A percentile compares a stretch with the other conserved stretches of the same genome.
Conservation (phyloP, 495 filamentous ascomycete genomes). For the Hypomontagnella monticulosa region DNA sequence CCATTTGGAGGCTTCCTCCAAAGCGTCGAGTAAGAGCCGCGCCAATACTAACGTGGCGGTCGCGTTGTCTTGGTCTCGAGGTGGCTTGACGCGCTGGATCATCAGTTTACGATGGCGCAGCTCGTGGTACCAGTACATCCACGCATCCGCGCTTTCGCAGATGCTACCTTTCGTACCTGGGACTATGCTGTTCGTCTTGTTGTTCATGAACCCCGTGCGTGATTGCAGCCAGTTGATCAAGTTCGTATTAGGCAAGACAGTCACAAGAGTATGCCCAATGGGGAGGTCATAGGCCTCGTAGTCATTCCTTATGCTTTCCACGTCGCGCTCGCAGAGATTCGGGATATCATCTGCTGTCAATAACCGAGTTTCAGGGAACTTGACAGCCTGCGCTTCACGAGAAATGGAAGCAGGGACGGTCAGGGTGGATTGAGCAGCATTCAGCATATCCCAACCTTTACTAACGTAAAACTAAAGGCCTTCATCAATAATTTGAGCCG, state of each 20-base stretch:
- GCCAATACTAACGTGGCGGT: slow-evolving; percentile 3
- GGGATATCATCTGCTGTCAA: slow-evolving; percentile 21
- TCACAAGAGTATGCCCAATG: background rate
- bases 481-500: background rate
- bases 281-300: background rate
- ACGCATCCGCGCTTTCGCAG: slow-evolving; percentile 33
- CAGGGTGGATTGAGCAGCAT: slow-evolving; percentile 26
- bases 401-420: slow-evolving; percentile 7
- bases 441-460: slow-evolving; percentile 33
- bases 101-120: slow-evolving; percentile 13
- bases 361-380: slow-evolving; percentile 14
- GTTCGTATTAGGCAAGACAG: slow-evolving; percentile 21
- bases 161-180: slow-evolving; percentile 29
- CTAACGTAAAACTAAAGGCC: slow-evolving; percentile 29
- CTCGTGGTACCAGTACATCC: slow-evolving; percentile 40
- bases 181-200: background rate
- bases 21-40: slow-evolving; percentile 15
- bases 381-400: background rate
- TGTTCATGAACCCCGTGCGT: slow-evolving; percentile 24
- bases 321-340: slow-evolving; percentile 31
- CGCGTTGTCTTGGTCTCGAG: background rate
- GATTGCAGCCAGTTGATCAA: slow-evolving; percentile 29
- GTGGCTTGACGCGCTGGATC: slow-evolving; percentile 26
- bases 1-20: slow-evolving; percentile 26
- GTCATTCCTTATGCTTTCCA: slow-evolving; percentile 3